phyloP scores from a whole-genome alignment of 495 filamentous ascomycete species.

The Gamarada debralockiae region DNA sequence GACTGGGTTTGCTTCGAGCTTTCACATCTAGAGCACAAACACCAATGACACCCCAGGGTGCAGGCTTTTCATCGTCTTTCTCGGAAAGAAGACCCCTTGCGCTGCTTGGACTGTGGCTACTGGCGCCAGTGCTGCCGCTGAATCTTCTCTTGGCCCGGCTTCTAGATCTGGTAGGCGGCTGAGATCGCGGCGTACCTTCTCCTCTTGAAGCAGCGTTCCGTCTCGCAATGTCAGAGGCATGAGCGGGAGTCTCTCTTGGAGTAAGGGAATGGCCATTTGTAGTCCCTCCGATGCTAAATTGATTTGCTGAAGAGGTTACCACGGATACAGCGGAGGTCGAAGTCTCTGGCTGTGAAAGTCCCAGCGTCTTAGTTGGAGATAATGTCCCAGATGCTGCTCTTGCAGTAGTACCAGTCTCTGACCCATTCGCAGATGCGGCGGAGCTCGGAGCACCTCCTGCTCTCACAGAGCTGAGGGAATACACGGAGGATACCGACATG shows the following conservation, averaged over 20 bases:
- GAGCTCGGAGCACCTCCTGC: constrained; percentile 31
- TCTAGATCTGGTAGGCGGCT: constrained; percentile 47
- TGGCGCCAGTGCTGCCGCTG: constrained; percentile 71
- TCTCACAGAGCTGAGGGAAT: constrained; percentile 57
- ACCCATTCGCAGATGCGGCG: constrained; percentile 29
- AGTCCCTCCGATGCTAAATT: constrained; percentile 23
- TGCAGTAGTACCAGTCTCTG: constrained; percentile 15
- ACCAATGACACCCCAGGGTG: constrained; percentile 64
- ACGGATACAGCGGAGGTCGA: constrained; percentile 50
- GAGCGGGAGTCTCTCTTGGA: constrained; percentile 33
- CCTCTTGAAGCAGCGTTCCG: constrained; percentile 22
- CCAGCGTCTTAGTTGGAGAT: constrained; percentile 12
- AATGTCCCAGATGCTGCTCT: constrained; percentile 14
- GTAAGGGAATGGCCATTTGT: constrained; percentile 39
- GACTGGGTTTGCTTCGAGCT: constrained; percentile 90
- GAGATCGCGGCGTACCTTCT: constrained; percentile 17
- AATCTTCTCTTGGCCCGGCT: constrained; percentile 71
- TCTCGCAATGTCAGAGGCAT: constrained; percentile 33
- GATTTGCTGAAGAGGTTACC: constrained; percentile 45
- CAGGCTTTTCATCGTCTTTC: constrained; percentile 48
- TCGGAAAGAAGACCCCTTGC: constrained; percentile 40
- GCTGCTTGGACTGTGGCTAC: constrained; percentile 63
- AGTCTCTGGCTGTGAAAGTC: constrained; percentile 40
- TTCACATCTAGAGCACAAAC: constrained; percentile 96
- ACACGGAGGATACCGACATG: constrained; percentile 61